A percentile compares a stretch with the other conserved stretches of the same genome.
Conservation (phyloP, 2,329 filamentous ascomycete genomes). For the Pyrenophora tritici-repentis region DNA sequence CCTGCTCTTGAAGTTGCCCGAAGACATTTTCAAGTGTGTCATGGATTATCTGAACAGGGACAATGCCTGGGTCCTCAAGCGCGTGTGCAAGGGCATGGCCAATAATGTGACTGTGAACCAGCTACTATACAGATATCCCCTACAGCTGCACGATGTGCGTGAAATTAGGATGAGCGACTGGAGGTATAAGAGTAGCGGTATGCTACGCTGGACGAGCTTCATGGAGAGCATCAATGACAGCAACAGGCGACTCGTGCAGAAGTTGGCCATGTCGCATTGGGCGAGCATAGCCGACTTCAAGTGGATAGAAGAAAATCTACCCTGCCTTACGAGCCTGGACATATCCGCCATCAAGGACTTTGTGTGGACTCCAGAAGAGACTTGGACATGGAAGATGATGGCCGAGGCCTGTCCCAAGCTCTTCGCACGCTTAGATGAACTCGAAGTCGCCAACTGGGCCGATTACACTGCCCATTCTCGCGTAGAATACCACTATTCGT, state of each 20-base stretch:
- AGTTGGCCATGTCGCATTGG: conserved; percentile 46
- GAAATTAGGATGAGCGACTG: conserved; percentile 42
- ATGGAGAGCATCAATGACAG: conserved; percentile 38
- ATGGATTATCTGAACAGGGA: conserved; percentile 43
- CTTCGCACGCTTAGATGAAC: conserved; percentile 39
- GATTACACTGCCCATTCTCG: conserved; percentile 45
- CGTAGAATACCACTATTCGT: conserved; percentile 46
- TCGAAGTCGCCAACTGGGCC: conserved; percentile 46
- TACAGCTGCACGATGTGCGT: conserved; percentile 37
- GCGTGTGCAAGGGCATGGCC: conserved; percentile 39
- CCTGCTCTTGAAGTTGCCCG: conserved; percentile 40
- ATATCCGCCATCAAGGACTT: conserved; percentile 47
- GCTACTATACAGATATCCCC: conserved; percentile 41
- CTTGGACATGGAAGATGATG: conserved; percentile 45
- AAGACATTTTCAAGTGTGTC: conserved; percentile 46
- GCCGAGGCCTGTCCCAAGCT: conserved; percentile 39
- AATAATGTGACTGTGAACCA: conserved; percentile 36
- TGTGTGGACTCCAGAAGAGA: conserved; percentile 45
- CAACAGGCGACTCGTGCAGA: conserved; percentile 41
- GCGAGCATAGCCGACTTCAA: conserved; percentile 43
- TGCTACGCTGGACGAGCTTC: conserved; percentile 40
- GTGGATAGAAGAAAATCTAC: conserved; percentile 47
- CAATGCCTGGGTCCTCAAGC: conserved; percentile 42
- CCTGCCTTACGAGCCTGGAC: conserved; percentile 39
- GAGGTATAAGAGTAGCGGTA: conserved; percentile 37